phyloP scores from a whole-genome alignment of 352 stramenopile genomes.

The Globisporangium barbulae region DNA sequence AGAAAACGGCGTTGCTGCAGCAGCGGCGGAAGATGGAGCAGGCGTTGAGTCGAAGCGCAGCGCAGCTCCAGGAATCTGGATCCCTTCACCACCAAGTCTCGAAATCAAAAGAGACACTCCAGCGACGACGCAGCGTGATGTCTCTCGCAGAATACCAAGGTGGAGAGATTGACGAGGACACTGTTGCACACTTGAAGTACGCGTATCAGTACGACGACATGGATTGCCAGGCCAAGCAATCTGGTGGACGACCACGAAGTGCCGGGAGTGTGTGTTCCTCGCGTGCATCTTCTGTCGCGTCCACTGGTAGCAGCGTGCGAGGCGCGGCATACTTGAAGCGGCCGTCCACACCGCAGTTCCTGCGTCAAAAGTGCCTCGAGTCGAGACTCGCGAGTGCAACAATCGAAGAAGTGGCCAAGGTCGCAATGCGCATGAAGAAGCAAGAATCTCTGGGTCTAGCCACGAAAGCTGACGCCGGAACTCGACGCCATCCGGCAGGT shows the following conservation, averaged over 20 bases:
- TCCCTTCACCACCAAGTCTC: neutral
- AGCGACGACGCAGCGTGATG: constrained; percentile 13
- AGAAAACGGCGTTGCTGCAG: constrained; percentile 60
- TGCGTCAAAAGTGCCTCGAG: constrained; percentile 70
- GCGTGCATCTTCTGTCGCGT: constrained; percentile 18
- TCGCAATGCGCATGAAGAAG: constrained; percentile 34
- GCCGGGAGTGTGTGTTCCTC: constrained; percentile 47
- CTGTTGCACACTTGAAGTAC: neutral
- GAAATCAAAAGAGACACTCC: constrained; percentile 4
- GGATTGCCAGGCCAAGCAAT: constrained; percentile 1
- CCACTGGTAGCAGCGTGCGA: constrained; percentile 27
- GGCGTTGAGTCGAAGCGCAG: constrained; percentile 20
- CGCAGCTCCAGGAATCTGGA: constrained; percentile 6
- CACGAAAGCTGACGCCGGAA: constrained; percentile 10
- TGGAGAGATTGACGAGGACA: neutral
- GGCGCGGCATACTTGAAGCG: constrained; percentile 58
- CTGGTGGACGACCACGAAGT: constrained; percentile 36
- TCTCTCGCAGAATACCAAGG: constrained; percentile 15
- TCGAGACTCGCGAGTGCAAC: constrained; percentile 31
- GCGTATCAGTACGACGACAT: constrained; percentile 2
- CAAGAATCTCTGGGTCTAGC: constrained; percentile 17
- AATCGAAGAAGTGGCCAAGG: constrained; percentile 2
- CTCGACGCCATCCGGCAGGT: constrained; percentile 5
- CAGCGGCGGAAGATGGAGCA: constrained; percentile 54
- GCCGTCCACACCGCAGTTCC: constrained; percentile 51